Percentiles rank a stretch among this genome's conserved stretches.
These are phyloP conservation scores for Leishmania martiniquensis DNA, from an alignment of 208 protist species.

Conservation along the genomic window DNA sequence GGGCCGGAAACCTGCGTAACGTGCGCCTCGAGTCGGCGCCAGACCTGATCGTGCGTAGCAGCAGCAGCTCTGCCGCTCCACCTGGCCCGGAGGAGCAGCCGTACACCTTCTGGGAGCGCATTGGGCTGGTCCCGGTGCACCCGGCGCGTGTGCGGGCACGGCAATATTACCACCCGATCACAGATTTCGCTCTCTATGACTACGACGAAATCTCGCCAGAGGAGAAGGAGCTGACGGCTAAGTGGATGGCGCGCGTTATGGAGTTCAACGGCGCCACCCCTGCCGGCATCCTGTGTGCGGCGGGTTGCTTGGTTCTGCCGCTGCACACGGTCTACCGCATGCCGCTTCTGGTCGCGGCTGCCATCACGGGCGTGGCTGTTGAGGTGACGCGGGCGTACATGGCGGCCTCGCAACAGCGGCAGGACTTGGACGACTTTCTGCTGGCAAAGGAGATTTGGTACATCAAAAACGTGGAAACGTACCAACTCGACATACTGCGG, in stretches of 20 bases:
- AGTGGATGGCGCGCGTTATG: constrained; percentile 85
- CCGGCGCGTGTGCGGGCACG: constrained; percentile 79
- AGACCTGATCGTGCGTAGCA: constrained; percentile 23
- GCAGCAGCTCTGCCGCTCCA: constrained; percentile 28
- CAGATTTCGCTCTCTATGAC: constrained; percentile 86
- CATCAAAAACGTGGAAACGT: constrained; percentile 91
- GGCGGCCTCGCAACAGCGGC: constrained; percentile 70
- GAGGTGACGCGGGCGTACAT: constrained; percentile 83
- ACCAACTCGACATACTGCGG: constrained; percentile 78
- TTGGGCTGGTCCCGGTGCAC: constrained; percentile 81
- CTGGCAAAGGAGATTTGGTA: constrained; percentile 92
- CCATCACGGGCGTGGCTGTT: constrained; percentile 64
- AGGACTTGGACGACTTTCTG: constrained; percentile 90
- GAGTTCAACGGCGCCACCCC: constrained; percentile 84
- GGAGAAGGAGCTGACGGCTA: constrained; percentile 83
- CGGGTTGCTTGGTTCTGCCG: constrained; percentile 75
- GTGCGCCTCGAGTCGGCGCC: constrained; percentile 63
- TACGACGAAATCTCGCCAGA: constrained; percentile 87
- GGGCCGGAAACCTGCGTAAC: constrained; percentile 75
- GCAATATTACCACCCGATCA: constrained; percentile 87
- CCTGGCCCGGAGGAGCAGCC: constrained; percentile 78
- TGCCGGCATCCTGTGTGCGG: constrained; percentile 62
- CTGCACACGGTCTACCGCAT: constrained; percentile 82
- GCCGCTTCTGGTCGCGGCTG: constrained; percentile 72
- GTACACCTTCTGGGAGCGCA: constrained; percentile 90